Evolutionary conservation across 1,139 yeast species (phyloP), one percentile per base, ranked within the genome.

Genomic region (Candida mesenterica): DNA sequence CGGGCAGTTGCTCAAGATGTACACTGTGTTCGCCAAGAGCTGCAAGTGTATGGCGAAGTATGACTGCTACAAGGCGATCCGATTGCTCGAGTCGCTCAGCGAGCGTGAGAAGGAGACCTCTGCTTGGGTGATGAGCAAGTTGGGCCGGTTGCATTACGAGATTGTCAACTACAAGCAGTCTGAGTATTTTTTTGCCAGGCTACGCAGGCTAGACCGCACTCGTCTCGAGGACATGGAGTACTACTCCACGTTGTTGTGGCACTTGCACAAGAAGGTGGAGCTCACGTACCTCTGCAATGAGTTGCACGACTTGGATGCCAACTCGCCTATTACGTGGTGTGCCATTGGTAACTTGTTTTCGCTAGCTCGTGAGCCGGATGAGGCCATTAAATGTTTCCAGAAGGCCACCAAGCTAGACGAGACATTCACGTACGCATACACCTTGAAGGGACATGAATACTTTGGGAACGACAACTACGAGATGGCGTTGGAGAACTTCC

Each of bases 371-470:
- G 97, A 92, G 50, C 86, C 95, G 3, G 95, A 86, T 45, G 95
- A 87, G 55, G 96, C 98, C 0, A 79, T 90, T 29, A 80, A 80
- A 51, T 88, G 96, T 53, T 89, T 94, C 60, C 79, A 79, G 43
- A 78, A 89, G 42, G 92, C 97, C 1, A 75, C 80, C 3, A 78
- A 78, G 42, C 56, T 84, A 14, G 82, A 86, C 52, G 79, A 80
- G n/a, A 67, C 65, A 17, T 86, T 87, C 56, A 82, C 94, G 0
- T 92, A 92, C 55, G 96, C 96, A 1, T 85, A 87, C 54, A 90
- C 97, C 0, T 69, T 94, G 39, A 89, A 86, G 62, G 99, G 97
- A 0, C 98, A 94, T 59, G 99, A 94, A 60, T 80, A 77, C 53
- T 80, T 88, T 28, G 77, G 92, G 4, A 87, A 79, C 52, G 98